phyloP scores from a whole-genome alignment of 2,329 filamentous ascomycete species.

The Pseudofabraea citricarpa region DNA sequence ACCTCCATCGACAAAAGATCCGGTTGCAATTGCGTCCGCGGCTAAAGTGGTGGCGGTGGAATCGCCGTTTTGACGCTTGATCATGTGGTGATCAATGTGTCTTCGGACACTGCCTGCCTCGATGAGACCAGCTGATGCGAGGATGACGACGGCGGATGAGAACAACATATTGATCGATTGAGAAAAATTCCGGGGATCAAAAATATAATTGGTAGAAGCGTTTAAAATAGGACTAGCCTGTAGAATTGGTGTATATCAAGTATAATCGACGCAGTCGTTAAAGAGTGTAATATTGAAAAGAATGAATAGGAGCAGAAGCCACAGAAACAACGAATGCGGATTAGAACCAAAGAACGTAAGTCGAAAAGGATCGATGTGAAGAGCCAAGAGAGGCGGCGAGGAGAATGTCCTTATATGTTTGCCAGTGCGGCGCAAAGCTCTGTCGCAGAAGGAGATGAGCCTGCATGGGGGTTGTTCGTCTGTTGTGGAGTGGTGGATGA shows the following conservation, averaged over 20 bases:
- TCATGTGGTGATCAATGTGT: constrained; percentile 9
- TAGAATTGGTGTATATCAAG: constrained; percentile 12
- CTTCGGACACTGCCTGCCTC: constrained; percentile 13
- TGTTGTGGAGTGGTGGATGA: no score
- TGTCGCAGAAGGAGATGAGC: constrained; percentile 1
- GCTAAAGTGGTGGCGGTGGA: constrained; percentile 10
- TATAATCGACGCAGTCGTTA: constrained; percentile 21
- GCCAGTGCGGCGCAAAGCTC: background rate
- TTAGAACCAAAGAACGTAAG: constrained; percentile 19
- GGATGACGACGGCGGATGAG: constrained; percentile 15
- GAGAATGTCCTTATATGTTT: background rate
- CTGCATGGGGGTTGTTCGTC: no score
- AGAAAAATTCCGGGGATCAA: constrained; percentile 1
- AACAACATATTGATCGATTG: constrained; percentile 17
- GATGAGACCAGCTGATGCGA: constrained; percentile 18
- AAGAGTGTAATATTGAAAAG: constrained; percentile 9
- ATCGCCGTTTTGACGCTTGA: constrained; percentile 1
- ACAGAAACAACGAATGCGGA: constrained; percentile 12
- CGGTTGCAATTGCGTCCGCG: constrained; percentile 22
- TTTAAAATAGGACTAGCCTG: constrained; percentile 12
- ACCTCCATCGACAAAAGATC: constrained; percentile 23
- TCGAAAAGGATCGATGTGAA: constrained; percentile 20
- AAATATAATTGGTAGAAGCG: constrained; percentile 4
- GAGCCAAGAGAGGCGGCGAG: background rate
- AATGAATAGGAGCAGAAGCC: constrained; percentile 13